Conservation (phyloP, 2,329 filamentous ascomycete genomes). For the Torrubiella hemipterigena region DNA sequence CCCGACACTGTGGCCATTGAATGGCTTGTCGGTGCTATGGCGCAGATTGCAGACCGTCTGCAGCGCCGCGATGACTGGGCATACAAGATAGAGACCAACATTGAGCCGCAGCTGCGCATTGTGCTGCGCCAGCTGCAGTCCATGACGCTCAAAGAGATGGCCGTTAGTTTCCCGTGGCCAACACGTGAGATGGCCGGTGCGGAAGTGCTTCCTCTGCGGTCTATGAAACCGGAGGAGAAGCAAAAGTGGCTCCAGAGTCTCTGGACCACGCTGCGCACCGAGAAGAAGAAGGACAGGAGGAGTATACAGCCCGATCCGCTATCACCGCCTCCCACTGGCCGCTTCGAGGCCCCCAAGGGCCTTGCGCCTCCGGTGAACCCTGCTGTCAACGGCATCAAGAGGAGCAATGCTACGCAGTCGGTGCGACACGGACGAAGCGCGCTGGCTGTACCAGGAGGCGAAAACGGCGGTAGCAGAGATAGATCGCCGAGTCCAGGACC, state of each 20-base stretch:
- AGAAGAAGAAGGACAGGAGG: constrained; percentile 8
- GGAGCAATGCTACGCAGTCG: constrained; percentile 8
- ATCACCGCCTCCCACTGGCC: constrained; percentile 2
- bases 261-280: constrained; percentile 16
- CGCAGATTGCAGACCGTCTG: constrained; percentile 18
- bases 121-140: constrained; percentile 18
- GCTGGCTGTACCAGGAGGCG: constrained; percentile 6
- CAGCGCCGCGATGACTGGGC: constrained; percentile 18
- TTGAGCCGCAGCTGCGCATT: constrained; percentile 18
- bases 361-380: constrained; percentile 15
- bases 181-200: constrained; percentile 21
- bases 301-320: constrained; percentile 5
- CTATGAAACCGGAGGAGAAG: constrained; percentile 22
- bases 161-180: constrained; percentile 23
- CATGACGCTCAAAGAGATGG: constrained; percentile 20
- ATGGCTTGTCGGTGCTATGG: constrained; percentile 20
- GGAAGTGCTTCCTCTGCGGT: constrained; percentile 21
- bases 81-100: constrained; percentile 15
- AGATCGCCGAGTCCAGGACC: constrained; percentile 2
- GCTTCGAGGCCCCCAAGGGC: constrained; percentile 14
- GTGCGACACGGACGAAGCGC: constrained; percentile 7
- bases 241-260: constrained; percentile 19
- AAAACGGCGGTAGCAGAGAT: not conserved
- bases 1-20: constrained; percentile 20
- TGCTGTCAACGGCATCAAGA: constrained; percentile 1